Percentiles rank a stretch among this genome's conserved stretches.
These are phyloP conservation scores for Cardamine occulta DNA, from an alignment of 345 rosid genomes.

Conservation along the genomic window DNA sequence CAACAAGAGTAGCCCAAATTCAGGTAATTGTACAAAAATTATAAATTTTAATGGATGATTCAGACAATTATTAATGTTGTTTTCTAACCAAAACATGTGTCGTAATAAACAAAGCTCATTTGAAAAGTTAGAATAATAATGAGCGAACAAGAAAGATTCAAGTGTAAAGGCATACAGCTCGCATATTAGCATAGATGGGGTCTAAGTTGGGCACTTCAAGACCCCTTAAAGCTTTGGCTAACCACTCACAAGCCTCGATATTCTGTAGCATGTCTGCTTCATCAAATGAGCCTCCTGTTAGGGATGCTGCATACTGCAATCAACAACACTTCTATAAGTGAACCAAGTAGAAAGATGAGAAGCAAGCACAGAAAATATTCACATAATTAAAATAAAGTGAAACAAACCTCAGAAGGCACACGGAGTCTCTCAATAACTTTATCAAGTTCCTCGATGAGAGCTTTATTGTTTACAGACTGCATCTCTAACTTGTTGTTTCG, in stretches of 20 bases:
- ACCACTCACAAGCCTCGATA: constrained; percentile 98
- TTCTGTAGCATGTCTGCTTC: constrained; percentile 91
- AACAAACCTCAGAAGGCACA: constrained; percentile 85
- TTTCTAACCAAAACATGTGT: constrained; percentile 5
- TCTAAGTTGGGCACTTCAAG: constrained; percentile 89
- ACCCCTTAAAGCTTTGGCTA: constrained; percentile 76
- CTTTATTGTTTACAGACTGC: constrained; percentile 92
- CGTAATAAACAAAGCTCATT: neutral
- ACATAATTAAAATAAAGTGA: constrained; percentile 11
- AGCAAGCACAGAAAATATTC: neutral
- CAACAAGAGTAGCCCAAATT: constrained; percentile 23
- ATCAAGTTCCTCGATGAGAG: constrained; percentile 93
- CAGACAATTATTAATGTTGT: constrained; percentile 13
- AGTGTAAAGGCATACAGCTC: constrained; percentile 66
- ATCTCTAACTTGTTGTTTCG: constrained; percentile 97
- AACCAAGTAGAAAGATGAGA: constrained; percentile 20
- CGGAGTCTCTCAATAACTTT: constrained; percentile 79
- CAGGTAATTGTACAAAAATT: constrained; percentile 27
- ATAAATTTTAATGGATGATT: neutral
- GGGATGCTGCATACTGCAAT: constrained; percentile 80
- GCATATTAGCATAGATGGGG: constrained; percentile 75
- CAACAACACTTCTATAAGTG: constrained; percentile 42
- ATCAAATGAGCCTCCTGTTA: constrained; percentile 91
- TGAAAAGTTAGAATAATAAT: neutral
- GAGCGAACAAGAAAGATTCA: constrained; percentile 4